Evolutionary conservation across 2,329 filamentous ascomycete genomes (phyloP).

Genomic region (Calonectria hawksworthii): DNA sequence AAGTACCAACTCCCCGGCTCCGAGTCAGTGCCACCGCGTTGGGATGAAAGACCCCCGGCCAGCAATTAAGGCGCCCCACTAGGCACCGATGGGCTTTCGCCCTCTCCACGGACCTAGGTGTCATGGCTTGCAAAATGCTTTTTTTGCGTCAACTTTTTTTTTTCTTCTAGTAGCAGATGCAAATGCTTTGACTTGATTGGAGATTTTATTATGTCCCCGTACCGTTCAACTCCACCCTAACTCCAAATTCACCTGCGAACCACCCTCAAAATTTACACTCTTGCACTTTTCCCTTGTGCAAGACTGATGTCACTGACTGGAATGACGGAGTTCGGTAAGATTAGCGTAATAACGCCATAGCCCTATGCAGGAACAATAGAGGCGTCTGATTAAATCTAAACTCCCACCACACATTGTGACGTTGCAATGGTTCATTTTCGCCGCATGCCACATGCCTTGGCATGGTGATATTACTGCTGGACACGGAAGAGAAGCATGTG

Average conservation of each 20-base stretch:
- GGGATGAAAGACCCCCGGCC: conserved; percentile 9
- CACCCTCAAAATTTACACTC: background rate
- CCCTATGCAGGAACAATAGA: conserved; percentile 12
- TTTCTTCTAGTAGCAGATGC: background rate
- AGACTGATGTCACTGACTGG: background rate
- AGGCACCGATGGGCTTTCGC: background rate
- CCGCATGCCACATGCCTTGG: background rate
- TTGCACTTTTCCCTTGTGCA: background rate
- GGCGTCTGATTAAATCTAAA: background rate
- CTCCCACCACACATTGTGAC: background rate
- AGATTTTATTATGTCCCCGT: background rate
- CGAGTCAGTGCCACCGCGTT: conserved; percentile 12
- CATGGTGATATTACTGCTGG: background rate
- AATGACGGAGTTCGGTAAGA: background rate
- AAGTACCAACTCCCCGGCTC: conserved; percentile 15
- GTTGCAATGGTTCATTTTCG: background rate
- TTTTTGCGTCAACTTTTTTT: background rate
- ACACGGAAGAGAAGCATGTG: background rate
- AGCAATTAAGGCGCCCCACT: conserved; percentile 9
- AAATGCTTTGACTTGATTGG: background rate
- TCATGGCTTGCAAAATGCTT: conserved; percentile 24
- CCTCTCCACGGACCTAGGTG: conserved; percentile 27
- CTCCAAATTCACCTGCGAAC: background rate
- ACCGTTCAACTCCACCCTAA: background rate
- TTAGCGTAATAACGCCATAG: background rate